Conservation (phyloP, 2,329 filamentous ascomycete genomes). For the Pseudocercospora cruenta region DNA sequence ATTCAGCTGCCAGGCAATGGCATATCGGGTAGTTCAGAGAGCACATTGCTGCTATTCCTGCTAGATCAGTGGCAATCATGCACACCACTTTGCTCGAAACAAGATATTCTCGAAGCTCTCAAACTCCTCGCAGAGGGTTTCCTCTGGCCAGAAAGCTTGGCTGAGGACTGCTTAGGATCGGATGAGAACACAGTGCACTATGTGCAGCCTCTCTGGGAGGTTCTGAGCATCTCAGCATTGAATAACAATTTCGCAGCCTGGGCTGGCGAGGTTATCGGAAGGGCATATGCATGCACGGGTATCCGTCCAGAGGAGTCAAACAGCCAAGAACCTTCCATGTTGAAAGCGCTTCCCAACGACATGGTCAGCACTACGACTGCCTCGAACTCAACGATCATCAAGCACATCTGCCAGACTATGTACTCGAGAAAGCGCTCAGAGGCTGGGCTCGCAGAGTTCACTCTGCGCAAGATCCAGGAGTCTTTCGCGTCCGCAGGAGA, state of each 20-base stretch:
- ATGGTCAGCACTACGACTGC: constrained; percentile 20
- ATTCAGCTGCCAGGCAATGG: constrained; percentile 72
- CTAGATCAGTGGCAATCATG: constrained; percentile 70
- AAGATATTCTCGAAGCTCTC: constrained; percentile 71
- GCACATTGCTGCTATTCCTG: constrained; percentile 76
- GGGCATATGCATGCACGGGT: constrained; percentile 68
- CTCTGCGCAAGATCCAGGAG: constrained; percentile 32
- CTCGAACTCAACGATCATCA: constrained; percentile 42
- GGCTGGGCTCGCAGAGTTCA: constrained; percentile 51
- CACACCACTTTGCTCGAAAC: constrained; percentile 67
- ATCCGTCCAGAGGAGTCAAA: constrained; percentile 15
- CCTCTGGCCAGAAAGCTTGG: constrained; percentile 59
- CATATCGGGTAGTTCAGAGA: constrained; percentile 72
- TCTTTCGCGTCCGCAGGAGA: constrained; percentile 23
- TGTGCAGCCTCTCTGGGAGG: constrained; percentile 31
- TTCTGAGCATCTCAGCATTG: constrained; percentile 27
- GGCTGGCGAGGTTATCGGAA: constrained; percentile 82
- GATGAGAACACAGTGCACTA: constrained; percentile 63
- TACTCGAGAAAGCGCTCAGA: constrained; percentile 39
- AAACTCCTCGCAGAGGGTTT: constrained; percentile 77
- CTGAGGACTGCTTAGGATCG: constrained; percentile 68
- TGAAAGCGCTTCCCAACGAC: background rate
- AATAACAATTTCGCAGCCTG: constrained; percentile 61
- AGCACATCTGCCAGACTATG: constrained; percentile 35
- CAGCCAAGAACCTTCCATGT: background rate